Evolutionary conservation across 768 basidiomycete genomes (phyloP).

Genomic region (Trametes meyenii): DNA sequence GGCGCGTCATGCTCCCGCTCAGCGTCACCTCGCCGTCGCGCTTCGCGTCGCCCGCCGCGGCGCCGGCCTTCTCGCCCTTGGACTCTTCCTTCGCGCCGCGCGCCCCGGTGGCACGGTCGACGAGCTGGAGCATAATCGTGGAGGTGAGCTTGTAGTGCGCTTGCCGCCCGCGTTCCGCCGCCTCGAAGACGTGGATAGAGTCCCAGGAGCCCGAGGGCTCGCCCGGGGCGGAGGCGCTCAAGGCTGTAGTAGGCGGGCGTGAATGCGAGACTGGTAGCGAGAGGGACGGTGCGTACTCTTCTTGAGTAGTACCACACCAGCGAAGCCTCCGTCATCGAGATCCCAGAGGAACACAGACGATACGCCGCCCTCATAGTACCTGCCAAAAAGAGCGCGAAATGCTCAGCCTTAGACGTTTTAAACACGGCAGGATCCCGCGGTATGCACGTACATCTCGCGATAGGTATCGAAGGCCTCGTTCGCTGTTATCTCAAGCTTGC

Average conservation of each 20-base stretch:
- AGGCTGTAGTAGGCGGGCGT: constrained; percentile 45
- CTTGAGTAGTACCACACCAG: constrained; percentile 94
- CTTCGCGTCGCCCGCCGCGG: constrained; percentile 47
- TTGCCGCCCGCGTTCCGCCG: constrained; percentile 85
- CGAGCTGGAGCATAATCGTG: constrained; percentile 93
- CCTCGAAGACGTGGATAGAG: constrained; percentile 97
- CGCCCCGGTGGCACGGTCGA: constrained; percentile 45
- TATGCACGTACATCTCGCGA: constrained; percentile 75
- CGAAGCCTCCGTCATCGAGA: constrained; percentile 93
- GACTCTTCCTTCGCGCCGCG: constrained; percentile 25
- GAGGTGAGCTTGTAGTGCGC: constrained; percentile 98
- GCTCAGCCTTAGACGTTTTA: not conserved
- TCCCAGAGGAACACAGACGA: constrained; percentile 99
- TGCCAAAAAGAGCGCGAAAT: constrained; percentile 30
- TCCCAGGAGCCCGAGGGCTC: constrained; percentile 93
- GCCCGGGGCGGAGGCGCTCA: constrained; percentile 54
- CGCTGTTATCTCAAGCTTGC: constrained; percentile 89
- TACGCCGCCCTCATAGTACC: constrained; percentile 98
- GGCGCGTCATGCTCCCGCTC: constrained; percentile 94
- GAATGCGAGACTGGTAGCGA: not conserved
- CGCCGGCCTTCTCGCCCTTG: constrained; percentile 7
- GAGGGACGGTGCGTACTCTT: constrained; percentile 58
- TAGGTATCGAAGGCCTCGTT: constrained; percentile 99
- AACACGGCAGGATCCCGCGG: not conserved
- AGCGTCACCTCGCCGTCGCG: constrained; percentile 77